Evolutionary conservation across 208 protist genomes (phyloP).

Genomic region (Trypanosoma avium): DNA sequence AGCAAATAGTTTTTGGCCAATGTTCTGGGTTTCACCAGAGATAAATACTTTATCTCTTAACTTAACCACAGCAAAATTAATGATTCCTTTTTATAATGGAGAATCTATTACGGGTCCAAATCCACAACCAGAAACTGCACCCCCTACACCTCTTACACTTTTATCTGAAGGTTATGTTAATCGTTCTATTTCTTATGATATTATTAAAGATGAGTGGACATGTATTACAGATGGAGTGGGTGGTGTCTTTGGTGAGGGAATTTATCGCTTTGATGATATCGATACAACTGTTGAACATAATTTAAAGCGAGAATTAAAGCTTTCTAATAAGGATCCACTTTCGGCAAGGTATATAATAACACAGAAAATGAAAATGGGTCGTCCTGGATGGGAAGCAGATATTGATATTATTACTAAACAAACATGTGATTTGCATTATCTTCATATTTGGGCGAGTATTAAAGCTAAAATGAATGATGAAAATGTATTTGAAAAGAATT

Average conservation of each 20-base stretch:
- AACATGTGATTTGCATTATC: constrained; percentile 40
- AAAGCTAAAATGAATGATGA: constrained; percentile 37
- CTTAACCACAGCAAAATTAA: constrained; percentile 27
- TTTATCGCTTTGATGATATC: constrained; percentile 63
- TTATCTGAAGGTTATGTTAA: constrained; percentile 36
- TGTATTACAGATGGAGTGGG: constrained; percentile 53
- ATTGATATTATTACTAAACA: constrained; percentile 44
- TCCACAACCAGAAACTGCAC: constrained; percentile 39
- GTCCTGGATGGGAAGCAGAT: constrained; percentile 43
- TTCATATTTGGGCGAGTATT: constrained; percentile 50
- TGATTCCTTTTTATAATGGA: constrained; percentile 25
- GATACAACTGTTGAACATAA: constrained; percentile 70
- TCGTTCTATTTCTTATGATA: constrained; percentile 48
- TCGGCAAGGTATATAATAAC: constrained; percentile 48
- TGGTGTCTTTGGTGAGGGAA: constrained; percentile 64
- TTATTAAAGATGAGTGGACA: constrained; percentile 50
- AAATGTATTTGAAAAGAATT: constrained; percentile 54
- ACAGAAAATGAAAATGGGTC: constrained; percentile 50
- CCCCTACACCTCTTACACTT: constrained; percentile 44
- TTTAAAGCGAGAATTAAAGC: constrained; percentile 47
- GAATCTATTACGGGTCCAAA: constrained; percentile 19
- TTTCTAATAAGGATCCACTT: constrained; percentile 63
- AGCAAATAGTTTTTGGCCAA: constrained; percentile 71
- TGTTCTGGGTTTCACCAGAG: constrained; percentile 59
- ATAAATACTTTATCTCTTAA: constrained; percentile 46